Evolutionary conservation across 116 monocot genomes (phyloP).

Genomic region (Phalaenopsis hybrid): DNA sequence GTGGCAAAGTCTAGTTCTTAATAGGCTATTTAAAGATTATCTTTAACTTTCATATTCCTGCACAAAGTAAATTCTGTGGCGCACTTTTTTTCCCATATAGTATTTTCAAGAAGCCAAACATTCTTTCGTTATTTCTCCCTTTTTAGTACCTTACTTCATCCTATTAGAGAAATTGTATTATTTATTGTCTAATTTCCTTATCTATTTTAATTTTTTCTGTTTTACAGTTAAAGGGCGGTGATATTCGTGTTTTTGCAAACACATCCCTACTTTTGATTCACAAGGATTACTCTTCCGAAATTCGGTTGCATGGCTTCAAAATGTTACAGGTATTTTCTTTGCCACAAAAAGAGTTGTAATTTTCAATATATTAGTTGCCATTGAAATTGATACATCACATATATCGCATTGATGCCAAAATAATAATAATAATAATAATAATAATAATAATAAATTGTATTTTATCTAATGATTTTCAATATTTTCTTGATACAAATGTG

Average conservation of each 20-base stretch:
- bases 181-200: background rate
- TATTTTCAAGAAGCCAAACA: background rate
- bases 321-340: conserved; percentile 67
- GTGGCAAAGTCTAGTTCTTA: background rate
- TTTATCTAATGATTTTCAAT: background rate
- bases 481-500: background rate
- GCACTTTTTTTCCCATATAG: background rate
- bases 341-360: background rate
- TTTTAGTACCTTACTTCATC: background rate
- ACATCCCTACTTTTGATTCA: conserved; percentile 67
- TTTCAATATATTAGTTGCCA: background rate
- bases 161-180: background rate
- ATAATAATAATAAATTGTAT: too few relatives aligned
- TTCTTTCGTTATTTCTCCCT: background rate
- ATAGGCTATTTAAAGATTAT: background rate
- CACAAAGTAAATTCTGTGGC: background rate
- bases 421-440: too few relatives aligned
- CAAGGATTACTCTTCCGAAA: conserved; percentile 70
- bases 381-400: background rate
- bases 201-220: background rate
- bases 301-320: conserved; percentile 91
- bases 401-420: background rate
- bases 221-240: conserved; percentile 78
- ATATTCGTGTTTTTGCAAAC: conserved; percentile 60
- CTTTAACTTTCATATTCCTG: background rate